Conservation (phyloP, 495 filamentous ascomycete species). For the Sporormia fimetaria region DNA sequence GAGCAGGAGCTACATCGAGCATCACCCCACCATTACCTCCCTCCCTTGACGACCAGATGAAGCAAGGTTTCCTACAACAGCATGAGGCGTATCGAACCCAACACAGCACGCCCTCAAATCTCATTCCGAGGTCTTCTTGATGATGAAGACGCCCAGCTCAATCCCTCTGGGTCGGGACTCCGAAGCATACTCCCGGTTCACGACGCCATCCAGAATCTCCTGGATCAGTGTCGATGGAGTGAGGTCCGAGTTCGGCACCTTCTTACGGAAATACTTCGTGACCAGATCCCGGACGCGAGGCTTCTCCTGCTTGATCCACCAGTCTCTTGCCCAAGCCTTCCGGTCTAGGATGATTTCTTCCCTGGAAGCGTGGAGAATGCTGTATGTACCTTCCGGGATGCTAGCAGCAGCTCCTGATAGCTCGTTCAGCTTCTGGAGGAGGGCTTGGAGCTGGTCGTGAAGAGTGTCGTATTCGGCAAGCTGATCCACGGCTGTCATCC, state of each 20-base stretch:
- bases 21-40: too few species aligned
- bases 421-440: slow-evolving; percentile 33
- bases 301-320: slow-evolving; percentile 63
- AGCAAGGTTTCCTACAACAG: too few species aligned
- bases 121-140: slow-evolving; percentile 6
- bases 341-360: slow-evolving; percentile 45
- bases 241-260: slow-evolving; percentile 35
- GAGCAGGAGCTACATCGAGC: too few species aligned
- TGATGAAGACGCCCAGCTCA: slow-evolving; percentile 32
- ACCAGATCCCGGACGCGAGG: slow-evolving; percentile 52
- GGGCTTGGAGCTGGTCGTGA: slow-evolving; percentile 38
- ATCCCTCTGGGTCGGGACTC: slow-evolving; percentile 29
- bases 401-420: slow-evolving; percentile 9
- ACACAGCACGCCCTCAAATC: too few species aligned
- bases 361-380: slow-evolving; percentile 42
- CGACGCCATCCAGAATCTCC: slow-evolving; percentile 53
- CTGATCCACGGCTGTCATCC: slow-evolving; percentile 45
- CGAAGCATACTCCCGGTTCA: slow-evolving; percentile 20
- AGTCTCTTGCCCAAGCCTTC: slow-evolving; percentile 49
- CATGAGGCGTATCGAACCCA: too few species aligned
- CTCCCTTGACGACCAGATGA: too few species aligned
- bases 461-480: slow-evolving; percentile 51
- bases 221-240: slow-evolving; percentile 46
- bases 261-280: slow-evolving; percentile 44
- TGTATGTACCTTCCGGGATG: slow-evolving; percentile 35